These are phyloP conservation scores for Capsicum chinense DNA, from an alignment of 257 asterid species.

Conservation along the genomic window DNA sequence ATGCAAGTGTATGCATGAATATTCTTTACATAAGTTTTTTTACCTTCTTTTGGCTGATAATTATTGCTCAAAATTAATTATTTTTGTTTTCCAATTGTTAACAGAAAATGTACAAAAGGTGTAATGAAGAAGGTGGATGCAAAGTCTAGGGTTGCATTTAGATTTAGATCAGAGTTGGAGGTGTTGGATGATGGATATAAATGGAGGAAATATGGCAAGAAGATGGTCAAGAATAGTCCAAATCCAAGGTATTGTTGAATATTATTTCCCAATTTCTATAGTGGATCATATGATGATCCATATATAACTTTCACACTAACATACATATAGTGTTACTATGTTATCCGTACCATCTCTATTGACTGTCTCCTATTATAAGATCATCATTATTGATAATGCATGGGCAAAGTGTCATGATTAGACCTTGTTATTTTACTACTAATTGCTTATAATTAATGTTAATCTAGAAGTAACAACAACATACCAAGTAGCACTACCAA, in stretches of 20 bases:
- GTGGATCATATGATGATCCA: neutral
- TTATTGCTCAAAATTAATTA: neutral
- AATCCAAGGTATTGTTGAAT: constrained; percentile 39
- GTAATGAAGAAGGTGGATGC: neutral
- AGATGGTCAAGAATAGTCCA: constrained; percentile 43
- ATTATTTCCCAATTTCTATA: neutral
- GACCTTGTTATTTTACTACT: neutral
- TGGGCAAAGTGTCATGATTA: neutral
- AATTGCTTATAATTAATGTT: neutral
- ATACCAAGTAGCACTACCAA: too few species aligned
- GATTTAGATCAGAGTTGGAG: constrained; percentile 38
- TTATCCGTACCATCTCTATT: neutral
- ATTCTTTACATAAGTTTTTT: neutral
- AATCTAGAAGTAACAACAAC: too few species aligned
- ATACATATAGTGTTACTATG: neutral
- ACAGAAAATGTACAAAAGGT: constrained; percentile 28
- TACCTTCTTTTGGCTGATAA: neutral
- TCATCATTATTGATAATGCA: constrained; percentile 22
- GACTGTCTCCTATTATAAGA: neutral
- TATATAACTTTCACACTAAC: neutral
- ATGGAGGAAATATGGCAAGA: constrained; percentile 45
- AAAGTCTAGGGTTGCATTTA: constrained; percentile 32
- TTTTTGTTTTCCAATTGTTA: neutral
- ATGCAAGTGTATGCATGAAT: constrained; percentile 36
- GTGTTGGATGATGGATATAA: constrained; percentile 45